phyloP scores from a whole-genome alignment of 1,139 yeast species.

The Diutina sp. region DNA sequence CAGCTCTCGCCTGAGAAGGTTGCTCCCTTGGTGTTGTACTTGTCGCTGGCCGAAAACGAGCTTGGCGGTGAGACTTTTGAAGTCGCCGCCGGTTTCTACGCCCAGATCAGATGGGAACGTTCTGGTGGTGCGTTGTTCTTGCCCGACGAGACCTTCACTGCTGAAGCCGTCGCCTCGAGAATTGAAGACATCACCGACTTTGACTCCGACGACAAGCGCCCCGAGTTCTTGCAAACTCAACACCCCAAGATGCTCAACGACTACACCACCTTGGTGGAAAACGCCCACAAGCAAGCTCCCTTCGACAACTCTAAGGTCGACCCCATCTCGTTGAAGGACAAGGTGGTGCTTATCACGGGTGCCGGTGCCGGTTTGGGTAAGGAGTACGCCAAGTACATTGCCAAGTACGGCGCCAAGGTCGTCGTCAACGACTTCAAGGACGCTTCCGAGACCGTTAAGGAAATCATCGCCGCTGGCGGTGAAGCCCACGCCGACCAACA shows the following conservation, averaged over 20 bases:
- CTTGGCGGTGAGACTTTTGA: slow-evolving; percentile 70
- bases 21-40: slow-evolving; percentile 77
- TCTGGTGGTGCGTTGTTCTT: slow-evolving; percentile 77
- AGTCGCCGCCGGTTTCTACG: slow-evolving; percentile 89
- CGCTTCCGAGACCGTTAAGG: slow-evolving; percentile 64
- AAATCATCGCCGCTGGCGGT: slow-evolving; percentile 67
- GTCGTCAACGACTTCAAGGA: slow-evolving; percentile 85
- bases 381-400: slow-evolving; percentile 77
- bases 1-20: slow-evolving; percentile 77
- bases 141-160: slow-evolving; percentile 67
- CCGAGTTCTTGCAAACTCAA: slow-evolving; percentile 37
- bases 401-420: slow-evolving; percentile 88
- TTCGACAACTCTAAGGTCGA: slow-evolving; percentile 47
- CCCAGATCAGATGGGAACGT: slow-evolving; percentile 93
- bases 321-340: slow-evolving; percentile 50
- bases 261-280: slow-evolving; percentile 39
- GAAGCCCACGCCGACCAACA: slow-evolving; percentile 75
- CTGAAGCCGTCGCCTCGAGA: slow-evolving; percentile 69
- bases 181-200: slow-evolving; percentile 57
- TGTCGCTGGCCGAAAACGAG: slow-evolving; percentile 46
- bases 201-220: slow-evolving; percentile 36
- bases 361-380: slow-evolving; percentile 94
- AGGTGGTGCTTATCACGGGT: slow-evolving; percentile 89
- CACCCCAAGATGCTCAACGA: slow-evolving; percentile 58
- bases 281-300: slow-evolving; percentile 37